phyloP scores from a whole-genome alignment of 108 stramenopile genomes.

The Stephanodiscus triporus region DNA sequence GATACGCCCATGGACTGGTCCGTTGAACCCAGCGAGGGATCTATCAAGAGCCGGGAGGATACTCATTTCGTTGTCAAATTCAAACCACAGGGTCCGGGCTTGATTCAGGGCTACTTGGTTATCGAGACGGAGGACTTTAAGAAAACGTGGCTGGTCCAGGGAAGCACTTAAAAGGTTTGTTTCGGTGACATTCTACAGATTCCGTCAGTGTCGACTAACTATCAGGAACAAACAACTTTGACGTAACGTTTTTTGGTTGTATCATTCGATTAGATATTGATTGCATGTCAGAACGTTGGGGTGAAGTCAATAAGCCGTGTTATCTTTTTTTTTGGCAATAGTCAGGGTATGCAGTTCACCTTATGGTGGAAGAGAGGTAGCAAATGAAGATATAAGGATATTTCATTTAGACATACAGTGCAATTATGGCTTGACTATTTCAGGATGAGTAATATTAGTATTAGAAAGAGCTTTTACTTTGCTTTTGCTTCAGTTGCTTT shows the following conservation, averaged over 20 bases:
- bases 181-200: neutral
- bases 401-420: too few relatives aligned
- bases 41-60: conserved; percentile 58
- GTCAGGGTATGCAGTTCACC: neutral
- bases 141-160: conserved; percentile 81
- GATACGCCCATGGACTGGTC: conserved; percentile 66
- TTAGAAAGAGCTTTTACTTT: too few relatives aligned
- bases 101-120: conserved; percentile 69
- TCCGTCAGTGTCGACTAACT: neutral
- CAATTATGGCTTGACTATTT: too few relatives aligned
- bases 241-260: neutral
- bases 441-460: too few relatives aligned
- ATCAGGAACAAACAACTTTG: neutral
- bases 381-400: too few relatives aligned
- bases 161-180: conserved; percentile 50
- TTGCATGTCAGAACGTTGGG: neutral
- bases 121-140: conserved; percentile 91
- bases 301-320: too few relatives aligned
- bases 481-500: too few relatives aligned
- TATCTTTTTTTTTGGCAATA: neutral
- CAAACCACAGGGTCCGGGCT: conserved; percentile 65
- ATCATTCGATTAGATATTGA: neutral
- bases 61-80: conserved; percentile 75
- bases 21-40: conserved; percentile 74
- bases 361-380: neutral